Evolutionary conservation across 805 yeast species (phyloP), one percentile per base, ranked within the genome.

Genomic region (Isabelozyma rhagii): DNA sequence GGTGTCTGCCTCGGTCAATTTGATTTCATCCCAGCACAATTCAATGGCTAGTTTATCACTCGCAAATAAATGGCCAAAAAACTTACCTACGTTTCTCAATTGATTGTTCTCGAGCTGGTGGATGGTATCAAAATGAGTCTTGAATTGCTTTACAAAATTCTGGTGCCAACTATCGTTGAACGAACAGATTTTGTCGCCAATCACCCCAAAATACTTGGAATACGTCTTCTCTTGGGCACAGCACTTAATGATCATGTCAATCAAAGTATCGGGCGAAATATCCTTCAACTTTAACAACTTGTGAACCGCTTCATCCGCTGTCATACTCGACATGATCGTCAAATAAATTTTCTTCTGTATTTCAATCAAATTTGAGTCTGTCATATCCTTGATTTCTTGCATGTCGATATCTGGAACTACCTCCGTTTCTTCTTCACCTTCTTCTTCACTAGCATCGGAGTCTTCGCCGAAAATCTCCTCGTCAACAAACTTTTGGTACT

Each of bases 251-350:
- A 93, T 68, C 81, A 88, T 87, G 55, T 87, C 91, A 7, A 81
- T 83, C 11, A 89, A 73, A 55, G 80, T 78, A 43, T 79, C 74
- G 8, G 71, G 45, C 18, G 40, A 28, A 44, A 51, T 50, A 17
- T 47, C 47, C 43, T 56, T 61, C 21, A 88, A 59, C 59, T 79
- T 80, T 40, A 88, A 57, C 5, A 94, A 68, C 64, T 92, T 92
- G 64, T 92, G 98, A 1, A 89, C 91, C 0, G 96, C 93, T 71
- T 94, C 99, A 56, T 89, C 96, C 5, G 92, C 83, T 0, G 96
- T 85, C 85, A 93, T 81, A 51, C 96, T 84, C 18, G 97, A 89
- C 85, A 89, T 90, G 8, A 94, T 72, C 0, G 93, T 85, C 28
- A 92, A 69, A 58, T 93, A 93, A 2, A 93, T 86, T 1, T 79